A percentile compares a stretch with the other conserved stretches of the same genome.
phyloP scores from a whole-genome alignment of 208 protist genomes.

The Acanthamoeba triangularis region DNA sequence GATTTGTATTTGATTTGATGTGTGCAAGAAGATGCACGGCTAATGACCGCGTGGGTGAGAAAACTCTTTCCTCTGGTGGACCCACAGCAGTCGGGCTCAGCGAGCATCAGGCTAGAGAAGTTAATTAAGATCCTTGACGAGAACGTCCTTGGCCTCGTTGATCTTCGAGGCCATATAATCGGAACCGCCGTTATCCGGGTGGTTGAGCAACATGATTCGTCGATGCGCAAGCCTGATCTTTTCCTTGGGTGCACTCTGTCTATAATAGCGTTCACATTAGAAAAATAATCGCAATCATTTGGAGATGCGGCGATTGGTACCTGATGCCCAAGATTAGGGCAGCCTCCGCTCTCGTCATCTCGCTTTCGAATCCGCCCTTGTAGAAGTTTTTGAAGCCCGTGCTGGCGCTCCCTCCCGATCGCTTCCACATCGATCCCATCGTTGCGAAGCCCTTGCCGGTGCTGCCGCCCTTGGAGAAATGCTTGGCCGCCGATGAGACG shows the following conservation, averaged over 20 bases:
- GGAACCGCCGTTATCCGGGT: constrained; percentile 88
- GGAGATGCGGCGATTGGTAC: constrained; percentile 39
- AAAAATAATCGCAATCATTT: constrained; percentile 7
- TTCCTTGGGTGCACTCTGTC: constrained; percentile 73
- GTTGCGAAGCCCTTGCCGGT: neutral
- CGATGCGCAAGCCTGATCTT: constrained; percentile 82
- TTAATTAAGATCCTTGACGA: constrained; percentile 11
- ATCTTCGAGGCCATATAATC: constrained; percentile 88
- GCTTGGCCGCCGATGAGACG: neutral
- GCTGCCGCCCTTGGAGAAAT: neutral
- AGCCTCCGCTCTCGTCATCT: constrained; percentile 87
- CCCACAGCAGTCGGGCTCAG: neutral
- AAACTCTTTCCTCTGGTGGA: constrained; percentile 49
- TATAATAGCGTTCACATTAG: neutral
- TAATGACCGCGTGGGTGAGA: neutral
- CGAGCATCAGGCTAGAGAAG: neutral
- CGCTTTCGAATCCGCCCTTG: constrained; percentile 86
- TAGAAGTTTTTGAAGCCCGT: constrained; percentile 77
- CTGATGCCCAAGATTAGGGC: constrained; percentile 84
- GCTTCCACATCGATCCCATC: constrained; percentile 19
- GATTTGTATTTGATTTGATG: no score
- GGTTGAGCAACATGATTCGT: constrained; percentile 87
- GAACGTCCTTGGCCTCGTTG: constrained; percentile 55
- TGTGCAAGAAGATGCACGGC: no score
- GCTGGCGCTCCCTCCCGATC: neutral